Percentiles rank a stretch among this genome's conserved stretches.
Conservation (phyloP, 108 stramenopile species). For the Cylindrotheca fusiformis region DNA sequence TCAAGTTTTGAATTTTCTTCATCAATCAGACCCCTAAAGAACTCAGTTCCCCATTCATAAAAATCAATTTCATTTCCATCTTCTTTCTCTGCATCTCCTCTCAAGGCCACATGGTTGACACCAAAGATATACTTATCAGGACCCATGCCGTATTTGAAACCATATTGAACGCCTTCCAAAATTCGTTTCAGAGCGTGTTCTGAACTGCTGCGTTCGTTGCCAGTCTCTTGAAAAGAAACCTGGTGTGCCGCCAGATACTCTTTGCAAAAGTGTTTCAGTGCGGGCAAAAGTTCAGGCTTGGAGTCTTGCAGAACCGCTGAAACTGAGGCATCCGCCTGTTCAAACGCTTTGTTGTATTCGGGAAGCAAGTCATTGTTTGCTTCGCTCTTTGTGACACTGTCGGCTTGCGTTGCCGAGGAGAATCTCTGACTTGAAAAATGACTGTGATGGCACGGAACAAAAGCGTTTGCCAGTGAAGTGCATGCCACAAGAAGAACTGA, state of each 20-base stretch:
- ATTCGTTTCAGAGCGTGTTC: constrained; percentile 43
- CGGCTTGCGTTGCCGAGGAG: constrained; percentile 4
- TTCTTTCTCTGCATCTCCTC: constrained; percentile 53
- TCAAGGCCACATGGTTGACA: constrained; percentile 65
- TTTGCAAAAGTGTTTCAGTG: constrained; percentile 63
- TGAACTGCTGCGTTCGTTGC: constrained; percentile 29
- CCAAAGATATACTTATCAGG: constrained; percentile 66
- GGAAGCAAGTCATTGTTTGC: constrained; percentile 13
- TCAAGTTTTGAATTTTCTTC: constrained; percentile 58
- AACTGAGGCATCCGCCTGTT: constrained; percentile 34
- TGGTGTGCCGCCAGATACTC: constrained; percentile 72
- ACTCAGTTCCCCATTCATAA: constrained; percentile 85
- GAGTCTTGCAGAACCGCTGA: constrained; percentile 29
- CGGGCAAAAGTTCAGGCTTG: constrained; percentile 30
- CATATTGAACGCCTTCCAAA: constrained; percentile 55
- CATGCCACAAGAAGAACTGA: not conserved
- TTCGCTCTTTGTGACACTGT: constrained; percentile 2
- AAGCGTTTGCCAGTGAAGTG: not conserved
- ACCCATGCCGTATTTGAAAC: constrained; percentile 68
- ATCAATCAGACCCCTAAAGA: constrained; percentile 90
- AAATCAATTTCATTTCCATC: constrained; percentile 69
- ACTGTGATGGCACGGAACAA: too few relatives aligned
- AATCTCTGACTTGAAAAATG: too few relatives aligned
- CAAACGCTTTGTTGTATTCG: constrained; percentile 56
- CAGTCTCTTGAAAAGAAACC: constrained; percentile 23